Evolutionary conservation across 208 protist species (phyloP), one percentile per base, ranked within the genome.

Genomic region (Endotrypanum monterogeii): DNA sequence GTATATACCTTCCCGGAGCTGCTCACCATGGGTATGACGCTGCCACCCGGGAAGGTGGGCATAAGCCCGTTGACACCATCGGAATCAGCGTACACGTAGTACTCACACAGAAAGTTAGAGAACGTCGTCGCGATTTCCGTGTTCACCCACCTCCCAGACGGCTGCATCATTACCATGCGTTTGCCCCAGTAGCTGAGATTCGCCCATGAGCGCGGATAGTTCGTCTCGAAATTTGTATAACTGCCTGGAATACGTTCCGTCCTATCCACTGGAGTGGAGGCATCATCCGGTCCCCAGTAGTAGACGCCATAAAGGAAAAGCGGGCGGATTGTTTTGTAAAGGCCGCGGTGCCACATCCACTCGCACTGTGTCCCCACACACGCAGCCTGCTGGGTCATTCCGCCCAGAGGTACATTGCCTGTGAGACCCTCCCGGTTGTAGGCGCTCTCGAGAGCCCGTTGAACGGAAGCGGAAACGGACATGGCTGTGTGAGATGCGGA

Each of bases 271-370:
- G 75, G 69, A 30, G 48, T 50, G 32, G 30, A 30, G 20, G 23
- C 67, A 35, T 72, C 71, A n/a, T 72, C 67, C 30, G 28, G 56
- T 4, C 80, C 85, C 39, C 74, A 79, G 61, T 80, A 86, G 57
- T 83, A 67, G 37, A 87, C 77, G 25, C 87, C 87, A 2, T 76
- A 51, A 58, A 84, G 86, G 56, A 93, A 91, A 32, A 76, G 78
- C 4, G 78, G 50, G 37, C 68, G 56, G 23, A 78, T 77, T 35
- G 63, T 60, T 68, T 78, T 68, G 69, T 74, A 88, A 28, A 93
- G 70, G n/a, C 89, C 89, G 35, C 83, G 76, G 44, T 71, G 77
- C 70, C 81, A 93, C 48, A 62, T 20, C 86, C 89, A 93, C 18
- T 39, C 44, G 71, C 89, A 93, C 61, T 63, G 30, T 16, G 50